A percentile compares a stretch with the other conserved stretches of the same genome.
Conservation (phyloP, 208 protist species). For the Leishmania major region DNA sequence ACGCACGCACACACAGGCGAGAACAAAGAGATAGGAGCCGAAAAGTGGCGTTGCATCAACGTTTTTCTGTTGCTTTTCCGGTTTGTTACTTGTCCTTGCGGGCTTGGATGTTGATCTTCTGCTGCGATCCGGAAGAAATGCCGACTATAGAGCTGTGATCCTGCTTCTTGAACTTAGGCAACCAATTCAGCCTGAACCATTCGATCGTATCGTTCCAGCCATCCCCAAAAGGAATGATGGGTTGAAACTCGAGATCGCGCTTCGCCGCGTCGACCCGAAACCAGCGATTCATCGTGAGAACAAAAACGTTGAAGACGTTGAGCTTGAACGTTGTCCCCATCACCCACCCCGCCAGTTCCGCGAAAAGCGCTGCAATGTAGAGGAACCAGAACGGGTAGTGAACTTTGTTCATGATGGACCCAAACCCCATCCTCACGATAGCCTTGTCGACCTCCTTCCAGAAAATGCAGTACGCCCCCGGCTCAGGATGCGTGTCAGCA, state of each 20-base stretch:
- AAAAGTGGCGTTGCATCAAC: not conserved
- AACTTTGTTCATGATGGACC: conserved; percentile 75
- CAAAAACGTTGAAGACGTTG: conserved; percentile 94
- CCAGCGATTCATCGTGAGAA: conserved; percentile 96
- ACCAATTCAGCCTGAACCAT: conserved; percentile 92
- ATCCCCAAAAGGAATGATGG: conserved; percentile 88
- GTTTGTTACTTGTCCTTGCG: conserved; percentile 21
- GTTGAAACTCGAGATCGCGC: conserved; percentile 83
- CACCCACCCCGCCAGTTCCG: conserved; percentile 74
- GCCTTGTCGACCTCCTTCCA: conserved; percentile 94
- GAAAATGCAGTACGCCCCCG: conserved; percentile 89
- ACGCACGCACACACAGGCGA: conserved; percentile 1
- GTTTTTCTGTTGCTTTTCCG: not conserved
- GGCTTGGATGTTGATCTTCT: conserved; percentile 92
- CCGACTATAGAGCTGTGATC: conserved; percentile 70
- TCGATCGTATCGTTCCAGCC: conserved; percentile 90
- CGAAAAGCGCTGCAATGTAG: conserved; percentile 80
- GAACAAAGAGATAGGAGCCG: not conserved
- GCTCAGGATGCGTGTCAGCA: conserved; percentile 90
- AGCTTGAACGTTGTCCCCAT: conserved; percentile 89
- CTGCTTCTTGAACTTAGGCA: conserved; percentile 80
- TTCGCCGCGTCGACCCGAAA: conserved; percentile 92
- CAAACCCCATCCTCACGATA: conserved; percentile 88
- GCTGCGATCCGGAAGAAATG: conserved; percentile 73
- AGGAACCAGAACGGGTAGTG: conserved; percentile 93